Evolutionary conservation across 2,329 filamentous ascomycete genomes (phyloP).

Genomic region (Juglanconis sp.): DNA sequence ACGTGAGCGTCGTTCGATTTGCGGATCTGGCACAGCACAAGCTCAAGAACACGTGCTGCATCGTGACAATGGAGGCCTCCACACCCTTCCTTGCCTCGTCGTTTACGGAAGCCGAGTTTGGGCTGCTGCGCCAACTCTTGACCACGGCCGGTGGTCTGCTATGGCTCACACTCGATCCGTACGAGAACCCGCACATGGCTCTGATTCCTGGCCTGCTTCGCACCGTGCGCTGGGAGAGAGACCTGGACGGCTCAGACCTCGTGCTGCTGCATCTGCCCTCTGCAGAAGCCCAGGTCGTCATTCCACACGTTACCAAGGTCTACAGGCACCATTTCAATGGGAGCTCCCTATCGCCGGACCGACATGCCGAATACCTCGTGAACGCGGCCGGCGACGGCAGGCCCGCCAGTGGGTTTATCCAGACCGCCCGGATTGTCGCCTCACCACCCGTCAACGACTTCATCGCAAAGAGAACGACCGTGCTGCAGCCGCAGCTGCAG

Average conservation of each 20-base stretch:
- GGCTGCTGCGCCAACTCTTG: conserved; percentile 25
- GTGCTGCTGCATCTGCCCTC: conserved; percentile 23
- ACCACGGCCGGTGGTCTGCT: conserved; percentile 26
- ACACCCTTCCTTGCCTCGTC: conserved; percentile 18
- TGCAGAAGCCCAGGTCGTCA: conserved; percentile 1
- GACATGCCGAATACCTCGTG: conserved; percentile 18
- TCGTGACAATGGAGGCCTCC: conserved; percentile 23
- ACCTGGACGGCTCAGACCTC: conserved; percentile 27
- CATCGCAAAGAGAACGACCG: conserved; percentile 15
- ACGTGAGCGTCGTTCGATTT: conserved; percentile 18
- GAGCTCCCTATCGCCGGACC: conserved; percentile 8
- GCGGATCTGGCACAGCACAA: conserved; percentile 20
- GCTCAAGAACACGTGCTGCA: conserved; percentile 21
- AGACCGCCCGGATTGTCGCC: conserved; percentile 13
- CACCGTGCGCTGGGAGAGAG: conserved; percentile 31
- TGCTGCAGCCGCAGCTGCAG: conserved; percentile 13
- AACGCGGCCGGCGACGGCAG: background rate
- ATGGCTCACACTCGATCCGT: conserved; percentile 32
- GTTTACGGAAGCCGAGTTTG: conserved; percentile 24
- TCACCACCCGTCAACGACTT: conserved; percentile 15
- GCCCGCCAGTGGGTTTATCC: conserved; percentile 5
- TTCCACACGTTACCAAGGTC: conserved; percentile 6
- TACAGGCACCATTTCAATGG: conserved; percentile 16
- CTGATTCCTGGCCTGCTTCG: conserved; percentile 32
- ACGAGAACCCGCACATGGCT: conserved; percentile 26